Conservation (phyloP, 805 yeast genomes). For the Candida hispaniensis region DNA sequence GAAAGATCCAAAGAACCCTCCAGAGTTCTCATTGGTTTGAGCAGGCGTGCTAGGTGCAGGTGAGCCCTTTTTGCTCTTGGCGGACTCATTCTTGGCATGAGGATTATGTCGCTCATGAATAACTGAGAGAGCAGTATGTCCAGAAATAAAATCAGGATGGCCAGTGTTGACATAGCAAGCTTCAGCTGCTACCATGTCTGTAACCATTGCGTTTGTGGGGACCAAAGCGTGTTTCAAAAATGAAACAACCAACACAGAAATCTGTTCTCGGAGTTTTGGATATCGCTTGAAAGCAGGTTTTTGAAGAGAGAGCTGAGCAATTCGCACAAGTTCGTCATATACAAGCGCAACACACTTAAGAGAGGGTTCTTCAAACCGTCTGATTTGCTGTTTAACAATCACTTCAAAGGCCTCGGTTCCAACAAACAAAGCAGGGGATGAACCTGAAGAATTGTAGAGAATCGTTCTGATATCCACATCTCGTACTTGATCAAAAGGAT, state of each 20-base stretch:
- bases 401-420: conserved; percentile 97
- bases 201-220: conserved; percentile 80
- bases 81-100: conserved; percentile 14
- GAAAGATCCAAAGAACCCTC: conserved; percentile 92
- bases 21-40: conserved; percentile 37
- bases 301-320: conserved; percentile 69
- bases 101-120: conserved; percentile 88
- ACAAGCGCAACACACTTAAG: conserved; percentile 79
- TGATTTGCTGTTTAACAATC: conserved; percentile 84
- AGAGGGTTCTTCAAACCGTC: conserved; percentile 89
- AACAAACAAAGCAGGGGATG: conserved; percentile 90
- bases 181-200: conserved; percentile 74
- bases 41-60: conserved; percentile 23
- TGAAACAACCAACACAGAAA: conserved; percentile 67
- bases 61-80: conserved; percentile 26
- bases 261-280: conserved; percentile 81
- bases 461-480: conserved; percentile 94
- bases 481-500: conserved; percentile 93
- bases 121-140: conserved; percentile 59
- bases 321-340: conserved; percentile 89
- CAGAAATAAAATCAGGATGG: conserved; percentile 91
- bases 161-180: conserved; percentile 95
- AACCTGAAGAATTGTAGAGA: conserved; percentile 92
- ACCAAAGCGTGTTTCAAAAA: conserved; percentile 65
- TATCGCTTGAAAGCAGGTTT: conserved; percentile 79